Base-by-base conservation (phyloP, 2,329 filamentous ascomycete species). In the Neoscytalidium dimidiatum region DNA sequence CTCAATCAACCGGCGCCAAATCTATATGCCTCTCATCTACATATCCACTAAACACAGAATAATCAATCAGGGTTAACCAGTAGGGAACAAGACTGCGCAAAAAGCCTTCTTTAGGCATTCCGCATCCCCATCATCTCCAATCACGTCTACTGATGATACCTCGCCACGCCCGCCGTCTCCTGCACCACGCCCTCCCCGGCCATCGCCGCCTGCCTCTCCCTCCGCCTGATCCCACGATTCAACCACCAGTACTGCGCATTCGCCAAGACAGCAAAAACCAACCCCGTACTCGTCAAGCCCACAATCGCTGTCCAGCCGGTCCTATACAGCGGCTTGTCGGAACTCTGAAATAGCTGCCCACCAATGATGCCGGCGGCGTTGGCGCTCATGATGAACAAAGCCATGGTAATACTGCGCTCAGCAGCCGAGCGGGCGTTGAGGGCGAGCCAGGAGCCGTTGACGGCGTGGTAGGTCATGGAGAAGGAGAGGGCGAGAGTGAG, bases 351-450 rank as follows among this genome's bases (percentile, higher is more conserved):
- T 14, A 70, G 65, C 61, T 70, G 69, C 8, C 64, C 51, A 6
- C 69, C 69, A n/a, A 70, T 64, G 49, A 70, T 69, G 17, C 68
- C 68, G 8, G 67, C 66, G 13, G 49, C 51, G 43, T 70, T 70
- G n/a, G 68, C 68, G 5, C 65, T 53, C 64, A 68, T 68, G 61
- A 70, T 69, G 49, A 70, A 67, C n/a, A 70, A 64, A 14, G 69
- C 69, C 60, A 70, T 64, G 29, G 66, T 67, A 56, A 70, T 68
- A 19, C 64, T 66, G 38, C 69, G 66, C 62, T 70, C 68, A 43
- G 64, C 64, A 17, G 69, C 65, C 5, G 63, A 53, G n/a, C 67
- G 64, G 29, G 68, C 58, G 65, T 70, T 70, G 38, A 69, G 56
- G 9, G 69, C 68, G 23, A 70, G 60, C 69, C 69, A 70, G 11